Percentiles rank a stretch among this genome's conserved stretches.
Evolutionary conservation across 2,329 filamentous ascomycete genomes (phyloP).

Genomic region (Fusarium nodosum): DNA sequence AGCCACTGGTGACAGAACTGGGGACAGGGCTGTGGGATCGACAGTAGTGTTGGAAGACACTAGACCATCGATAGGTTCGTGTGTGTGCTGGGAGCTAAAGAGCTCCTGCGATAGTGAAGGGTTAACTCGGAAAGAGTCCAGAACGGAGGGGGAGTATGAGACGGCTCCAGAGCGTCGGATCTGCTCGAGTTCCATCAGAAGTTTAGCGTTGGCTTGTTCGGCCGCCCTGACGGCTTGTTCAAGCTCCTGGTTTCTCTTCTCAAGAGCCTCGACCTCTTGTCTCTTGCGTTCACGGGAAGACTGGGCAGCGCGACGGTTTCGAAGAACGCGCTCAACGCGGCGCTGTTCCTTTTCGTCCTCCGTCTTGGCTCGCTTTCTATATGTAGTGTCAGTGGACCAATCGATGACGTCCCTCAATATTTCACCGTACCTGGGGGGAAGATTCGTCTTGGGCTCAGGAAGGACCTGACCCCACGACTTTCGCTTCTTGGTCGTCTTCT

Average conservation of each 20-base stretch:
- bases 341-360: constrained; percentile 99
- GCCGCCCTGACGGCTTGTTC: constrained; percentile 73
- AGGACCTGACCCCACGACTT: constrained; percentile 99
- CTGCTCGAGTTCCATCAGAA: constrained; percentile 65
- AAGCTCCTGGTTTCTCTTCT: constrained; percentile 79
- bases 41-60: constrained; percentile 63
- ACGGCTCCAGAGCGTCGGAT: constrained; percentile 62
- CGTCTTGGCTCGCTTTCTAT: constrained; percentile 95
- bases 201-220: constrained; percentile 65
- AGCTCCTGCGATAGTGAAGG: constrained; percentile 71
- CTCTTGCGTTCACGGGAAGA: constrained; percentile 96
- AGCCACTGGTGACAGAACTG: constrained; percentile 65
- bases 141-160: constrained; percentile 56
- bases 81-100: constrained; percentile 64
- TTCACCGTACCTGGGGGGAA: constrained; percentile 81
- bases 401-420: background rate
- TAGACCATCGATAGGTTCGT: constrained; percentile 59
- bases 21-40: constrained; percentile 73
- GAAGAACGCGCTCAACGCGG: constrained; percentile 94
- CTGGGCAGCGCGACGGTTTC: constrained; percentile 95
- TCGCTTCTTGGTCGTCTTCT: constrained; percentile 89
- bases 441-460: constrained; percentile 94
- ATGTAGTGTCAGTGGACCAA: constrained; percentile 47
- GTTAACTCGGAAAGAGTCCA: constrained; percentile 60
- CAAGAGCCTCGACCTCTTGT: constrained; percentile 86